Conservation (phyloP, 371 early-diverging fungal species). For the Lichtheimia ramosa region DNA sequence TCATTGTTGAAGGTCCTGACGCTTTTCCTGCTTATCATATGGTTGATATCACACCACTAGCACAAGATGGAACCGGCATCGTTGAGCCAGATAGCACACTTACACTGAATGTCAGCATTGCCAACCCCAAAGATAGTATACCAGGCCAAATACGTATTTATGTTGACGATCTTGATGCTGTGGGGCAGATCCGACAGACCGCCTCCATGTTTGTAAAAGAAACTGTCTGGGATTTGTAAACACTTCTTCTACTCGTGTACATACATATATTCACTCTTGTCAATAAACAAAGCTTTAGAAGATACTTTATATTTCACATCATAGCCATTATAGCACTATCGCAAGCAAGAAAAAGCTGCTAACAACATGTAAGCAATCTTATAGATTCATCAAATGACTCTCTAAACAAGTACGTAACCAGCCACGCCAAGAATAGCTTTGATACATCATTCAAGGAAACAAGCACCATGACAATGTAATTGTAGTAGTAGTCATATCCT, state of each 20-base stretch:
- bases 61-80: slow-evolving; percentile 50
- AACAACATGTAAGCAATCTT: too few species aligned
- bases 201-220: slow-evolving; percentile 71
- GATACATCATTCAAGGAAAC: too few species aligned
- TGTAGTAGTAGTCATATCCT: too few species aligned
- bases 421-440: too few species aligned
- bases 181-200: slow-evolving; percentile 62
- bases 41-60: slow-evolving; percentile 55
- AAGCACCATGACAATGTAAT: too few species aligned
- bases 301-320: too few species aligned
- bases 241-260: slow-evolving; percentile 1
- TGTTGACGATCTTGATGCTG: slow-evolving; percentile 72
- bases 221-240: slow-evolving; percentile 45
- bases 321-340: too few species aligned
- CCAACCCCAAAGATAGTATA: slow-evolving; percentile 64
- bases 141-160: slow-evolving; percentile 82
- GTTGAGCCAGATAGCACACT: slow-evolving; percentile 63
- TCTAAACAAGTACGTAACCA: too few species aligned
- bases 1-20: slow-evolving; percentile 71
- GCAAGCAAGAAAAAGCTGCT: too few species aligned
- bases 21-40: slow-evolving; percentile 71
- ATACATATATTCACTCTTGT: background rate
- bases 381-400: too few species aligned
- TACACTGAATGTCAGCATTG: slow-evolving; percentile 57
- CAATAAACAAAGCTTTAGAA: slow-evolving; percentile 1